Evolutionary conservation across 257 asterid genomes (phyloP).

Genomic region (Buddleja alternifolia): DNA sequence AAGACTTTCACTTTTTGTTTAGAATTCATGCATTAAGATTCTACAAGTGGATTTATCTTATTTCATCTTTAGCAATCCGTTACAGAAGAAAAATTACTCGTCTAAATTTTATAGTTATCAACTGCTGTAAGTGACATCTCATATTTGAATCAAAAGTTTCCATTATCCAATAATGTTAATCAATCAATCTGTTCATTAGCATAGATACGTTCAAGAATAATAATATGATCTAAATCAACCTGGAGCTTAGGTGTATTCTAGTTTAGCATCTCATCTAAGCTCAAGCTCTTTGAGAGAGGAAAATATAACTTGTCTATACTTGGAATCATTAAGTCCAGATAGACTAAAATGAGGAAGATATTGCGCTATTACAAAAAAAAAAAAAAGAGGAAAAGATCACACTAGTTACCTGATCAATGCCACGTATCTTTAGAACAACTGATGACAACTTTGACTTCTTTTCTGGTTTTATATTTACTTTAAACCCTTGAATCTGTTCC

Average conservation of each 20-base stretch:
- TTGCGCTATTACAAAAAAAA: slow-evolving; percentile 9
- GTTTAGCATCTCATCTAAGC: slow-evolving; percentile 19
- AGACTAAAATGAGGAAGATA: slow-evolving; percentile 7
- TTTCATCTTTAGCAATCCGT: background rate
- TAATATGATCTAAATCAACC: slow-evolving; percentile 7
- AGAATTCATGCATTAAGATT: no score
- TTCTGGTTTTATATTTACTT: slow-evolving; percentile 89
- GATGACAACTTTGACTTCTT: slow-evolving; percentile 95
- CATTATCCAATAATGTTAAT: background rate
- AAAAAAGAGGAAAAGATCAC: slow-evolving; percentile 21
- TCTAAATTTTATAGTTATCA: background rate
- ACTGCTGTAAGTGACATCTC: background rate
- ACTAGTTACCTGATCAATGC: slow-evolving; percentile 90
- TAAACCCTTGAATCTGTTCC: slow-evolving; percentile 83
- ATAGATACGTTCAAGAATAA: background rate
- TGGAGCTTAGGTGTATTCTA: slow-evolving; percentile 3
- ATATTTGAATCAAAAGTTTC: slow-evolving; percentile 8
- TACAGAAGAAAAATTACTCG: slow-evolving; percentile 4
- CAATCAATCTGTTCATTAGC: background rate
- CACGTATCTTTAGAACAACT: slow-evolving; percentile 95
- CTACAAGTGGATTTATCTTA: no score
- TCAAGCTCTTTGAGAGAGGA: slow-evolving; percentile 15
- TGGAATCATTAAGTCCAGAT: background rate
- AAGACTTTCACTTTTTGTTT: no score
- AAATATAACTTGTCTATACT: background rate